A percentile compares a stretch with the other conserved stretches of the same genome.
Conservation (phyloP, 2,329 filamentous ascomycete genomes). For the Xylogone sp. region DNA sequence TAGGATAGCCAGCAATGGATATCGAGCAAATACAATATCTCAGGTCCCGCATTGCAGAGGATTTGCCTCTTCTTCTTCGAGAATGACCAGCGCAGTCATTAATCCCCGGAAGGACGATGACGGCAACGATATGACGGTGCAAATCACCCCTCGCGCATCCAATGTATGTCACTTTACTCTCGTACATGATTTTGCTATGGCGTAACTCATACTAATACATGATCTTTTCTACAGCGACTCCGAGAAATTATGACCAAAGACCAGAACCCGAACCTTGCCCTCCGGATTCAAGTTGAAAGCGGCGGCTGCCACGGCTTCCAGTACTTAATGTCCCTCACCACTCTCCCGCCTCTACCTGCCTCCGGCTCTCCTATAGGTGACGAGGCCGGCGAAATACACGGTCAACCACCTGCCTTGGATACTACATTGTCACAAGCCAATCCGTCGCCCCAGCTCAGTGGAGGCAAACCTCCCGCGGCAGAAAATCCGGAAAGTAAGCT, state of each 20-base stretch:
- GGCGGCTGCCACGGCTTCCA: constrained; percentile 98
- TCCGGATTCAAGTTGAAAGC: constrained; percentile 89
- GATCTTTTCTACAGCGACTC: constrained; percentile 17
- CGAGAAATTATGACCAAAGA: constrained; percentile 69
- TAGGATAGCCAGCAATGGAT: not conserved
- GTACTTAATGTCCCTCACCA: constrained; percentile 86
- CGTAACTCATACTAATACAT: too few relatives aligned
- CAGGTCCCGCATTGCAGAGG: constrained; percentile 4
- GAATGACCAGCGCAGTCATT: constrained; percentile 44
- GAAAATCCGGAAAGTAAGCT: constrained; percentile 41
- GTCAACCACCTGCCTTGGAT: not conserved
- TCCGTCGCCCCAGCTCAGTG: not conserved
- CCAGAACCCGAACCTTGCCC: constrained; percentile 71
- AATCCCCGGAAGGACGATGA: constrained; percentile 81
- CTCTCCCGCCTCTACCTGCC: constrained; percentile 41
- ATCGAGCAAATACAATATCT: not conserved
- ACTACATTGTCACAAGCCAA: not conserved
- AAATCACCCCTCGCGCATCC: constrained; percentile 79
- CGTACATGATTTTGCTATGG: not conserved
- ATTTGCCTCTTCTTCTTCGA: constrained; percentile 17
- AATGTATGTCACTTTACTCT: constrained; percentile 50
- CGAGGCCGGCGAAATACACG: not conserved
- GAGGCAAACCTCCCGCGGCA: too few relatives aligned
- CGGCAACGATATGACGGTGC: constrained; percentile 77
- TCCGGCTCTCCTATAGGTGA: constrained; percentile 27